phyloP scores from a whole-genome alignment of 257 asterid species.

The Jaltomata sinuosa region DNA sequence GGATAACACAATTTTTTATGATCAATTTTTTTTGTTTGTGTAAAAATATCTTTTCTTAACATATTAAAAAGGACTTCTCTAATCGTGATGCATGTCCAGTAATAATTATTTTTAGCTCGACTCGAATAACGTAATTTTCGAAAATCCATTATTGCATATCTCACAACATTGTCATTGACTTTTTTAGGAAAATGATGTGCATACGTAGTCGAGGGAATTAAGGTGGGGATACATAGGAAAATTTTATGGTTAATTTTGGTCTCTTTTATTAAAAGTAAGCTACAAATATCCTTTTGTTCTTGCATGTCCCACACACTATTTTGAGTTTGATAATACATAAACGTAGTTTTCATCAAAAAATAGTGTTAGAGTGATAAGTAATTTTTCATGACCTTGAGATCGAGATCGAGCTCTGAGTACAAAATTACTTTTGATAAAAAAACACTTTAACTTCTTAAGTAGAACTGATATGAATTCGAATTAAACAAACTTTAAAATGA shows the following conservation, averaged over 20 bases:
- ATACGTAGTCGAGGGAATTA: not conserved
- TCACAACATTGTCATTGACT: not conserved
- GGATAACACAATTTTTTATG: no score
- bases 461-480: no score
- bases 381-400: not conserved
- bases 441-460: no score
- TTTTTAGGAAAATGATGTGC: not conserved
- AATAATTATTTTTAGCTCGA: not conserved
- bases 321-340: not conserved
- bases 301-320: not conserved
- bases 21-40: no score
- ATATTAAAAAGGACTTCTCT: no score
- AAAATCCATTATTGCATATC: not conserved
- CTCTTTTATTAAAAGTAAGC: not conserved
- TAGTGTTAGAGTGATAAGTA: not conserved
- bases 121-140: not conserved
- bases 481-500: no score
- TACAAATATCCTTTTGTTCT: not conserved
- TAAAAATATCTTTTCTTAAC: no score
- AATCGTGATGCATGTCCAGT: not conserved
- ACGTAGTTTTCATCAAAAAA: not conserved
- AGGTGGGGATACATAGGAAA: not conserved
- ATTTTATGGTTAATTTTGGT: not conserved
- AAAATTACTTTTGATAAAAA: no score
- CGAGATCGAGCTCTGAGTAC: no score